Base-by-base conservation (phyloP, 2,329 filamentous ascomycete genomes). In the Endothia cerciana region DNA sequence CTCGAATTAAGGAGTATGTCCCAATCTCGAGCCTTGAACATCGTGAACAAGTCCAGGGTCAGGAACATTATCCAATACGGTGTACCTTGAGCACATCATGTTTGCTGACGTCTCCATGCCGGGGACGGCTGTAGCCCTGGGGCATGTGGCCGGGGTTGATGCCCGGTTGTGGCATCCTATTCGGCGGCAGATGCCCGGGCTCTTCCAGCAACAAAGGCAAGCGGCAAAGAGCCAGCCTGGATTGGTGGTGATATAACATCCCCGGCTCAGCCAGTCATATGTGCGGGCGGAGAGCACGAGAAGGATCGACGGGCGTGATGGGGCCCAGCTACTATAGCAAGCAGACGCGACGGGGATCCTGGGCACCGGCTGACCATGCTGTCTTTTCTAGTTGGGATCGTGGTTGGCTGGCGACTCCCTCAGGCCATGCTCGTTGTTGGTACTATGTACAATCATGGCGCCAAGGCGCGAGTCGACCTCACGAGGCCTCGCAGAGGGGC, bases 141-240 rank as follows among this genome's bases (percentile, higher is more conserved):
- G 41, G 57, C 57, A 30, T 45, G 57, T 28, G 25, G 15, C 57
- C 40, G 38, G 57, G 57, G 57, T 43, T 59, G 57, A 43, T 59
- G 25, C 57, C 57, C 57, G 57, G 38, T 30, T 59, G 38, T 28
- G 38, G 57, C 40, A 45, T 43, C 57, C 57, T 43, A 59, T 59
- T 59, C 38, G 57, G 38, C 40, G 41, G 22, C 38, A 45, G 7
- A 45, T 28, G 25, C 57, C 57, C 57, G 57, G 51, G 30, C 28
- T 8, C 57, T 41, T 10, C 25, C n/a, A 25, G 25, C 25, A 22
- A 17, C 5, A 3, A 59, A n/a, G 57, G 40, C 57, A 15, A n/a
- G 38, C 38, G 38, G 57, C 25, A 30, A 45, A 41, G 38, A 17
- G 38, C n/a, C 55, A 58, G n/a, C 36, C 55, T 28, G 36, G 5